Conservation (phyloP, 148 eudicot species). For the Rhododendron vialii region DNA sequence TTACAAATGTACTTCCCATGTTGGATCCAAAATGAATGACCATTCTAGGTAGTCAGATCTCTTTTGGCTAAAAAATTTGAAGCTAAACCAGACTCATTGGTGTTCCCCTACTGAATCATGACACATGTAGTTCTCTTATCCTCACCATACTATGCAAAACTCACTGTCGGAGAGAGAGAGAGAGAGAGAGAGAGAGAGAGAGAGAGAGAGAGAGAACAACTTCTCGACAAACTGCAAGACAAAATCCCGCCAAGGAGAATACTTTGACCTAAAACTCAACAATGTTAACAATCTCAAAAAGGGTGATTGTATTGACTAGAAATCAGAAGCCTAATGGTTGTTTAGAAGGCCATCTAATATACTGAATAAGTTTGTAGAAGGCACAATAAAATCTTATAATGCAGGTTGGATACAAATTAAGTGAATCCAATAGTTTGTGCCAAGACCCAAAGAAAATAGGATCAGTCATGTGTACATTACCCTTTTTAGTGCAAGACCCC, state of each 20-base stretch:
- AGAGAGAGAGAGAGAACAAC: not conserved
- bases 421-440: not conserved
- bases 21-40: not conserved
- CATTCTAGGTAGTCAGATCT: not conserved
- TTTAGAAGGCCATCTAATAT: not conserved
- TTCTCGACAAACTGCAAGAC: not conserved
- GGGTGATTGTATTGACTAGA: not conserved
- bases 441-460: not conserved
- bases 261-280: not conserved
- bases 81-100: not conserved
- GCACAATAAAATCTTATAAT: not conserved
- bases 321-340: not conserved
- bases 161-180: not conserved
- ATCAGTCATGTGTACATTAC: slow-evolving; percentile 29
- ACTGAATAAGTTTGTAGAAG: not conserved
- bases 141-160: not conserved
- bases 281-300: not conserved
- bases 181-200: not conserved
- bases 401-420: not conserved
- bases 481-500: slow-evolving; percentile 79
- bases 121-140: not conserved
- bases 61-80: not conserved
- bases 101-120: not conserved
- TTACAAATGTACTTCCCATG: not conserved
- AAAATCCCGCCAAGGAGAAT: not conserved